Evolutionary conservation across 257 asterid species (phyloP).

Genomic region (Marsdenia floribunda): DNA sequence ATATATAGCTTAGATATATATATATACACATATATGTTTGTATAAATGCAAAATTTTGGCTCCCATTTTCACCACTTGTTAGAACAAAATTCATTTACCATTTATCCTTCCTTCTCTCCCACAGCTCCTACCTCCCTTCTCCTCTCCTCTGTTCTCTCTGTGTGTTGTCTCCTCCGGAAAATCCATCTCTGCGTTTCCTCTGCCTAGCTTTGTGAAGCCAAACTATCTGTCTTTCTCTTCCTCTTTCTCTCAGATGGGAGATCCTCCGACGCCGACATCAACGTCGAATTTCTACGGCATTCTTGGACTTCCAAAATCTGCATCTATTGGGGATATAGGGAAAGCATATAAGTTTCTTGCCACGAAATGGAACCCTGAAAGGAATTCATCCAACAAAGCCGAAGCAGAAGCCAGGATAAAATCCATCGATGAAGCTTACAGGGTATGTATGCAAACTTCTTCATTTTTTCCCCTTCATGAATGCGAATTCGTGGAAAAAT

Average conservation of each 20-base stretch:
- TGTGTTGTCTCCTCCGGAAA: not conserved
- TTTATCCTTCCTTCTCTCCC: constrained; percentile 19
- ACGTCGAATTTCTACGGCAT: constrained; percentile 39
- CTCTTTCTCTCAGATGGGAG: constrained; percentile 45
- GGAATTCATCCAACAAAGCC: constrained; percentile 50
- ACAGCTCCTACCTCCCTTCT: not conserved
- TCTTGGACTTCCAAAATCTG: constrained; percentile 64
- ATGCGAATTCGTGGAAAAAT: not conserved
- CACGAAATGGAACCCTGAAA: constrained; percentile 81
- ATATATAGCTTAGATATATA: too few species aligned
- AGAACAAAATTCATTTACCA: constrained; percentile 19
- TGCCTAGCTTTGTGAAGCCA: not conserved
- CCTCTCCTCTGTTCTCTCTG: not conserved
- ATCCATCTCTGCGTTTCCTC: constrained; percentile 12
- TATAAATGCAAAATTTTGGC: not conserved
- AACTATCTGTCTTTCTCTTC: not conserved
- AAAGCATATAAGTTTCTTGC: constrained; percentile 70
- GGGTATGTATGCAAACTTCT: constrained; percentile 33
- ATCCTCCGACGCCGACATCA: constrained; percentile 27
- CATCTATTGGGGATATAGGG: constrained; percentile 65
- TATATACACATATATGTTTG: not conserved
- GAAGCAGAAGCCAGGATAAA: constrained; percentile 60
- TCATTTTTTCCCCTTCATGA: not conserved
- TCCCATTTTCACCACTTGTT: constrained; percentile 23
- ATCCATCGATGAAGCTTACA: constrained; percentile 80